Percentiles rank a stretch among this genome's conserved stretches.
Evolutionary conservation across 345 rosid genomes (phyloP).

Genomic region (Brassica incana): DNA sequence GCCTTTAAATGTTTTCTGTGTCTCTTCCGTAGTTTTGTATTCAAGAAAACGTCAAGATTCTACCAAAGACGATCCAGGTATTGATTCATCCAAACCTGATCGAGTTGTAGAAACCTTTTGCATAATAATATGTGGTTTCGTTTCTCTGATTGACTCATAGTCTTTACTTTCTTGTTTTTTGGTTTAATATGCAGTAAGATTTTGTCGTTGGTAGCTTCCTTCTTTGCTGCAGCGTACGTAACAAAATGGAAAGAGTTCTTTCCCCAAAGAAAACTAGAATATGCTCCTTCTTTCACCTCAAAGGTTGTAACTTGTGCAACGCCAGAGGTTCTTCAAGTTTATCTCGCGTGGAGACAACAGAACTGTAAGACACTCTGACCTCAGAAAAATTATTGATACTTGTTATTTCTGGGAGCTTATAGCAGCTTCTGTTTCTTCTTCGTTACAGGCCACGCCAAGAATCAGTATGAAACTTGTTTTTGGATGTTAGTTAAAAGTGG

Average conservation of each 20-base stretch:
- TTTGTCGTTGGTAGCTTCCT: slow-evolving; percentile 63
- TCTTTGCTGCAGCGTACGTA: slow-evolving; percentile 65
- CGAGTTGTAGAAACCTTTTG: background rate
- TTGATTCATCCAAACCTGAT: background rate
- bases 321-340: background rate
- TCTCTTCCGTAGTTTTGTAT: slow-evolving; percentile 58
- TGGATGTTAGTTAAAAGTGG: slow-evolving; percentile 75
- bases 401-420: background rate
- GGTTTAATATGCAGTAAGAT: slow-evolving; percentile 68
- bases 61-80: slow-evolving; percentile 87
- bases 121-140: background rate
- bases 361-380: slow-evolving; percentile 57
- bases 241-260: slow-evolving; percentile 54
- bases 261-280: background rate
- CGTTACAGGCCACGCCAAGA: slow-evolving; percentile 64
- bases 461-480: slow-evolving; percentile 70
- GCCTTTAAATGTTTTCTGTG: background rate
- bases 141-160: slow-evolving; percentile 5
- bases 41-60: slow-evolving; percentile 77
- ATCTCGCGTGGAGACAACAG: slow-evolving; percentile 67
- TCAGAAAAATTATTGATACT: background rate
- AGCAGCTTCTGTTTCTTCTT: slow-evolving; percentile 13
- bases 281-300: background rate
- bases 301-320: background rate
- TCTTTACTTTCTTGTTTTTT: slow-evolving; percentile 23